Evolutionary conservation across 2,329 filamentous ascomycete genomes (phyloP), one percentile per base, ranked within the genome.

Genomic region (Colletotrichum spaethianum): DNA sequence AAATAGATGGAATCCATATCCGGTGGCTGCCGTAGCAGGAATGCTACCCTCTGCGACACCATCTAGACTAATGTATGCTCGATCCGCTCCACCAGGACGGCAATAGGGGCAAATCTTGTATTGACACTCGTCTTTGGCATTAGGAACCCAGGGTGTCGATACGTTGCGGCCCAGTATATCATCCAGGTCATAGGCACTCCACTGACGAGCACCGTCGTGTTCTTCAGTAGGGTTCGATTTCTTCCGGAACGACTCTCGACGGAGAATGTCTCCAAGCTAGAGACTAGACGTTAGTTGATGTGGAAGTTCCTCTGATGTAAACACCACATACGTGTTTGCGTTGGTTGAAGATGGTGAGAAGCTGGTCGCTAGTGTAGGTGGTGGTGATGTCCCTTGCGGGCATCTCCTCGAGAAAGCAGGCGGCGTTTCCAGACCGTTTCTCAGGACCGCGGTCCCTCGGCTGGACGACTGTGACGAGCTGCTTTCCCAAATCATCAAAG

Each of bases 21-120:
- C 89, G 1, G 82, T 80, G 8, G 85, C 86, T 5, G 84, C 86
- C 5, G 84, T 86, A 6, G 87, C 82, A 0, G 84, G 83, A 4
- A 90, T 79, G 59, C 89, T 86, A 8, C 83, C 87, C 28, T 86
- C 78, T n/a, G 81, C 77, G 28, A 91, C 80, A 4, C 83, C 86
- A 72, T 88, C 78, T 23, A 91, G 79, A 74, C 86, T 87, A 28
- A 90, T 78, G 70, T 80, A 88, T 1, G 84, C 77, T 36, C 88
- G 85, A 18, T 85, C 82, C 28, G 79, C 77, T 33, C 80, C 83
- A 0, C 78, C 79, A 5, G 83, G 83, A 4, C 87, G 85, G 74
- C 89, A 91, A 8, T 69, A 72, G 4, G 84, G 83, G 72, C 89
- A 91, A 52, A 85, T 82, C 71, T 82, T 88, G 79, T 83, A 86